Evolutionary conservation across 305 asterid species (phyloP), one percentile per base, ranked within the genome.

Genomic region (Rubia tinctorum): DNA sequence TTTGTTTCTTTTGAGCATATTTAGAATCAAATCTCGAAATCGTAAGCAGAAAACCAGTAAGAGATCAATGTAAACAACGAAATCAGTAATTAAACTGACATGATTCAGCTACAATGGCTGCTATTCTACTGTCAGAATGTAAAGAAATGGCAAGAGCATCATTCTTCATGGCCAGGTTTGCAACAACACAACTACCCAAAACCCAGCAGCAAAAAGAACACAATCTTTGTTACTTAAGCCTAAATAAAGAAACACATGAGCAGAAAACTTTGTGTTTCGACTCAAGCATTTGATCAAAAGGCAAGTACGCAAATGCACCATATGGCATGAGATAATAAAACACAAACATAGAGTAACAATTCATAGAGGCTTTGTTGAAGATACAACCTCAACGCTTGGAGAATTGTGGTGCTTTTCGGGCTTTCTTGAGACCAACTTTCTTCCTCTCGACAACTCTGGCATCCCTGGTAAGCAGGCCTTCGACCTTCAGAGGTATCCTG

Each of bases 401-500:
- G 84, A 22, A 93, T 47, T 93, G 98, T 49, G 97, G 98, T 78
- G 90, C 89, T 83, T 93, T 93, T 37, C 97, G 86, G 67, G 98
- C 98, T 80, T 93, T 93, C 87, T 78, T 85, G 34, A 93, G 82
- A 70, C 98, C 98, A 43, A 83, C 82, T 81, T 93, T 91, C 88
- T 93, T 93, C 90, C 97, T 88, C 79, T 93, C 98, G 0, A 91
- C 98, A 34, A 87, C 92, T 81, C 97, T 88, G 4, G 98, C 65
- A 68, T 93, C 98, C 79, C 97, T 82, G 7, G 98, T 93, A 68
- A 93, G 87, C 22, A 91, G 88, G 62, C 97, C 97, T 83, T 91
- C 90, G 49, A 79, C 90, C 83, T 86, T 89, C 83, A 93, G 66
- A 53, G 96, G 92, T 73, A 78, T 44, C 80, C 97, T 85, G 67